Evolutionary conservation across 192 early-diverging fungal species (phyloP).

Genomic region (Haplosporangium gracile): DNA sequence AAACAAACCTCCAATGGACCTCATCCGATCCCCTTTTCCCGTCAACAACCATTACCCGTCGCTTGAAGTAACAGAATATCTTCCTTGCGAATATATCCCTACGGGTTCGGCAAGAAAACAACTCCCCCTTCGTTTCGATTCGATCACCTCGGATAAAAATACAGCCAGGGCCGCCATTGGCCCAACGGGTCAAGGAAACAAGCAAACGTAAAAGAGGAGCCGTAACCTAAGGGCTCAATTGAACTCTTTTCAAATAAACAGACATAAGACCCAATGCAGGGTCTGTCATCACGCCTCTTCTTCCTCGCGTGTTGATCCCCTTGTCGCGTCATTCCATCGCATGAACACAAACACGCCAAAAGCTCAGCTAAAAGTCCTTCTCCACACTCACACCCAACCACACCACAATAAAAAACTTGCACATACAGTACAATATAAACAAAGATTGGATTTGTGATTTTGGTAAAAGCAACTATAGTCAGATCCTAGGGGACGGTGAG

Average conservation of each 20-base stretch:
- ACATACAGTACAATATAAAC: background rate
- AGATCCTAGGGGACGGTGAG: background rate
- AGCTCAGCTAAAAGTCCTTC: background rate
- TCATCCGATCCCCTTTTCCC: background rate
- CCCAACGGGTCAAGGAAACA: background rate
- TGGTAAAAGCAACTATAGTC: background rate
- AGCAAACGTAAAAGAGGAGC: background rate
- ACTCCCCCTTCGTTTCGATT: background rate
- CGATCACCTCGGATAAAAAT: slow-evolving; percentile 8
- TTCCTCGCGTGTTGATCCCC: background rate
- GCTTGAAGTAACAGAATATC: background rate
- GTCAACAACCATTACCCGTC: background rate
- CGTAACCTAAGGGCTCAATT: background rate
- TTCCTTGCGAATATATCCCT: background rate
- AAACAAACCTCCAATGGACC: background rate
- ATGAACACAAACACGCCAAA: background rate
- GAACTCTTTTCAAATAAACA: background rate
- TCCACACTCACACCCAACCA: background rate
- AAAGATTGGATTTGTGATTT: background rate
- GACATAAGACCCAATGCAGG: background rate
- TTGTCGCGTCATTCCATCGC: background rate
- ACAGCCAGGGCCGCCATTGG: slow-evolving; percentile 1
- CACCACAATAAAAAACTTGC: background rate
- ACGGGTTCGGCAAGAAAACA: background rate
- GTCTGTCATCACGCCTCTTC: background rate